These are phyloP conservation scores for Melocanna baccifera DNA, from an alignment of 176 grass and related monocot species.

Conservation along the genomic window DNA sequence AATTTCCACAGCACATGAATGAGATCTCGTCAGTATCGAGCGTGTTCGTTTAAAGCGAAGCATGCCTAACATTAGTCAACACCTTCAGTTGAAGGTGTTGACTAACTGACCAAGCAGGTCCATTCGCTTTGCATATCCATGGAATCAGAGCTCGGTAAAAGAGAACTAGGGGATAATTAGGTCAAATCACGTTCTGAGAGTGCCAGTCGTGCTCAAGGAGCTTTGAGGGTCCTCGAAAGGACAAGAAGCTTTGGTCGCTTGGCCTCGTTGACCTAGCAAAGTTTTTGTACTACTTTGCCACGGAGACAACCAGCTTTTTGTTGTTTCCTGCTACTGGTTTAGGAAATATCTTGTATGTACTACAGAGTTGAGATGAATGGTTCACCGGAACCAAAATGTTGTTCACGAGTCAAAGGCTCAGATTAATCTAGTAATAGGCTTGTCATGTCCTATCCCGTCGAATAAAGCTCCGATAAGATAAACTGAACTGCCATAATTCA, in stretches of 20 bases:
- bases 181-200: not conserved
- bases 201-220: not conserved
- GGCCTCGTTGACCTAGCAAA: not conserved
- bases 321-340: not conserved
- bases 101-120: not conserved
- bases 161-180: not conserved
- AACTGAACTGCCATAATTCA: not conserved
- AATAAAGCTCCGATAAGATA: not conserved
- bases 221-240: not conserved
- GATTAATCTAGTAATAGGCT: not conserved
- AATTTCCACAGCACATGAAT: not conserved
- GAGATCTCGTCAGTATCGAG: not conserved
- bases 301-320: not conserved
- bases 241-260: conserved; percentile 4
- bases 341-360: not conserved
- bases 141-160: not conserved
- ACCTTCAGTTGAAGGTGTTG: not conserved
- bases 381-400: not conserved
- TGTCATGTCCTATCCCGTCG: not conserved
- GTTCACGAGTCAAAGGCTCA: not conserved
- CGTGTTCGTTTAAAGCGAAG: not conserved
- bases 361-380: not conserved
- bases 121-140: not conserved
- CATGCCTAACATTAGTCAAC: not conserved
- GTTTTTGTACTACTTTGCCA: not conserved